Evolutionary conservation across 2,329 filamentous ascomycete genomes (phyloP), one percentile per base, ranked within the genome.

Genomic region (Plectosphaerella plurivora): DNA sequence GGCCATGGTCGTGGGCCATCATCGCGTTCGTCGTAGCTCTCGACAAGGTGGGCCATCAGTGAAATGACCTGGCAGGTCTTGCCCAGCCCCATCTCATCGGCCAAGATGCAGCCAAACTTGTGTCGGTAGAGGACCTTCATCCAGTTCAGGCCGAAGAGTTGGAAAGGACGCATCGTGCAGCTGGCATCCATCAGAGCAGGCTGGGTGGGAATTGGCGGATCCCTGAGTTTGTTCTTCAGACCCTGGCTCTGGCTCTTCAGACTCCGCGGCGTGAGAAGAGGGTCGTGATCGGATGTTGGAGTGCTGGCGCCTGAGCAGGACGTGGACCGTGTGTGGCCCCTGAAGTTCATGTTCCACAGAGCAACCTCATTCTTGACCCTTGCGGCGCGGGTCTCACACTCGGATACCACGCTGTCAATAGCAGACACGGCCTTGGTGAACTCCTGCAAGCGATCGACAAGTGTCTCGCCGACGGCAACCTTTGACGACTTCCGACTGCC

Each of bases 51-150:
- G 15, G 91, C 88, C 45, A 99, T 78, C 62, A 99, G 91, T 0
- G 91, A 86, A 60, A 99, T 96, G 56, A 97, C 91, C 64, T 99
- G 93, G 61, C 91, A 97, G 0, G 94, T 99, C 76, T 99, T 99
- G 45, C 94, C 94, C 41, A 93, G 75, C 49, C 89, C 94, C 94
- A 99, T 99, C 65, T 99, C 94, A 65, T 99, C 94, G 2, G 94
- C 94, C 16, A 99, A 76, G 52, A 99, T 97, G 57, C 91, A 93
- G 45, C 90, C 93, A 49, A 95, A 81, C 25, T 85, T 79, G 53
- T 89, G 85, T 50, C 86, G 79, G 72, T 91, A 96, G 14, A 99
- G 78, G 45, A 97, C 72, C 51, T 86, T 84, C 63, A 99, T 81
- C 94, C 94, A 99, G 65, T 97, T 97, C 49, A 99, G 79, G 4